Evolutionary conservation across 2,329 filamentous ascomycete genomes (phyloP), one percentile per base, ranked within the genome.

Genomic region (Colletotrichum salicis): DNA sequence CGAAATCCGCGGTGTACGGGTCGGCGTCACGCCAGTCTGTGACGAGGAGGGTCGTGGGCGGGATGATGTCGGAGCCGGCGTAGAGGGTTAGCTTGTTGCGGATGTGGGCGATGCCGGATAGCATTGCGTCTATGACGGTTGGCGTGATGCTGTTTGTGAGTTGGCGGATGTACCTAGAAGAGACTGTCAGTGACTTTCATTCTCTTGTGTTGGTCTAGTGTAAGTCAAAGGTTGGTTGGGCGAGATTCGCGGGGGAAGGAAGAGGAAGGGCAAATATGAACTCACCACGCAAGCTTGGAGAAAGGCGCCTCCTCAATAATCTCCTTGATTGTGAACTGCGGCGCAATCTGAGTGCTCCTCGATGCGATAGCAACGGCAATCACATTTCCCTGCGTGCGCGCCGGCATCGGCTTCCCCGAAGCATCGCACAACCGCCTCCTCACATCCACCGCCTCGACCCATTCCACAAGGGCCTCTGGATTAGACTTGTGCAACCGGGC

Each of bases 31-130:
- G 79, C 67, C 81, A 79, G 41, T 84, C 82, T 0, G 81, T 84
- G 52, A 78, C 70, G 1, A 83, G 72, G 4, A 81, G 78, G 1
- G 77, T 78, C 70, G 82, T 68, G 5, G 82, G 81, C 12, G 82
- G 82, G 19, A 80, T 75, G 0, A 79, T 75, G 68, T 84, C 79
- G 22, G 79, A 76, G 2, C 79, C 79, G 1, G 80, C 75, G 58
- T 78, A 80, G 11, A 85, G 51, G 0, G 75, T 61, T 0, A 77
- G 74, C 73, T 84, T 85, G 72, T 85, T 80, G 11, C 79, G 78
- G 19, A 84, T 74, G 0, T 75, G 76, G 1, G 82, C 81, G 0
- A 83, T 76, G 64, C 75, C 69, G 7, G 76, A 73, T 0, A 85
- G 76, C 3, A 76, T 72, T 27, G 75, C 58, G 45, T 78, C 76